Evolutionary conservation across 208 protist genomes (phyloP).

Genomic region (Phytomonas francai): DNA sequence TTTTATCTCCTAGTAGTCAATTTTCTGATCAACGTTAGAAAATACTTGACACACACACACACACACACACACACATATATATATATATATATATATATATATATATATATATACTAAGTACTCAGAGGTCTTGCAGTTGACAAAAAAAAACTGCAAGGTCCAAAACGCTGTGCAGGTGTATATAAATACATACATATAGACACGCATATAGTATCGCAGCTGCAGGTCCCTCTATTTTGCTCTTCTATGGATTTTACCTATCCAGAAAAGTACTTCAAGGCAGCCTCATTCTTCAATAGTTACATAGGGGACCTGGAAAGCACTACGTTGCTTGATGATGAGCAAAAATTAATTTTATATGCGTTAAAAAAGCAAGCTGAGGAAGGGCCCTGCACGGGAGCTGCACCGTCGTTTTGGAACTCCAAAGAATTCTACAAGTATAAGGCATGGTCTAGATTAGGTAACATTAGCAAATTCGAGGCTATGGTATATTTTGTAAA

Average conservation of each 20-base stretch:
- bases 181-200: not conserved
- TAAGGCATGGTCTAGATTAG: slow-evolving; percentile 63
- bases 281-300: slow-evolving; percentile 41
- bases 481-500: slow-evolving; percentile 85
- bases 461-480: slow-evolving; percentile 57
- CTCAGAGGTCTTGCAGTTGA: not conserved
- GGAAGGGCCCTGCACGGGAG: slow-evolving; percentile 47
- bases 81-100: not conserved
- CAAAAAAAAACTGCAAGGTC: too few species aligned
- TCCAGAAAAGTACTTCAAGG: slow-evolving; percentile 63
- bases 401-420: slow-evolving; percentile 57
- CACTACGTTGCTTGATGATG: slow-evolving; percentile 32
- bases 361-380: slow-evolving; percentile 65
- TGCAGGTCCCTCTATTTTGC: not conserved
- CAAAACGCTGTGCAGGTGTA: not conserved
- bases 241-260: slow-evolving; percentile 50
- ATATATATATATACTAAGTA: slow-evolving; percentile 4
- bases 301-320: slow-evolving; percentile 49
- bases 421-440: slow-evolving; percentile 58
- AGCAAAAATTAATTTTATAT: slow-evolving; percentile 66
- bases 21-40: not conserved
- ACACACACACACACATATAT: not conserved
- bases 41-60: not conserved
- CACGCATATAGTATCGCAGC: not conserved
- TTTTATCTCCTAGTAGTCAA: too few species aligned